Percentiles rank a stretch among this genome's conserved stretches.
These are phyloP conservation scores for Penicillium cinerascens DNA, from an alignment of 495 filamentous ascomycete species.

Conservation along the genomic window DNA sequence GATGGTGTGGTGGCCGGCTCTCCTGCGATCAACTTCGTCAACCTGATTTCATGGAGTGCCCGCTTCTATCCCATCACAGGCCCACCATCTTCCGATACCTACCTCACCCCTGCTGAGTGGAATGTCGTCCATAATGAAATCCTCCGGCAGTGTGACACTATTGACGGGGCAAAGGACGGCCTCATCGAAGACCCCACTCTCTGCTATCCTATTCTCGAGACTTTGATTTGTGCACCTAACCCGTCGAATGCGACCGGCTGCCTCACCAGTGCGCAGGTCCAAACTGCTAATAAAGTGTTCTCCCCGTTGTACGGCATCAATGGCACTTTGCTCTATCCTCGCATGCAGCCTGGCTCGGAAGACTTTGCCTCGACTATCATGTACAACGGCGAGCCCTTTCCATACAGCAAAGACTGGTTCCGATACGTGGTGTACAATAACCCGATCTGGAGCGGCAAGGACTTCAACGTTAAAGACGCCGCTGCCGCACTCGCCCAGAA, in stretches of 20 bases:
- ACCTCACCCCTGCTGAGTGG: constrained; percentile 51
- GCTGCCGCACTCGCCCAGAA: constrained; percentile 36
- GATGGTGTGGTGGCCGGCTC: constrained; percentile 67
- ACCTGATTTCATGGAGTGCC: constrained; percentile 52
- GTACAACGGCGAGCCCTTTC: constrained; percentile 39
- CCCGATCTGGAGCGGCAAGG: constrained; percentile 44
- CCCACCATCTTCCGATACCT: constrained; percentile 40
- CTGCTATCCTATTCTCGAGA: constrained; percentile 53
- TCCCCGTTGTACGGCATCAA: constrained; percentile 47
- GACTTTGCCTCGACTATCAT: constrained; percentile 25
- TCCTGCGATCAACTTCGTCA: constrained; percentile 43
- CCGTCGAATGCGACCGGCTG: constrained; percentile 40
- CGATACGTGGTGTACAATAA: constrained; percentile 54
- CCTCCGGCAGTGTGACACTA: constrained; percentile 59
- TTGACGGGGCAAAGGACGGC: constrained; percentile 61
- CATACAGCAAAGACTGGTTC: constrained; percentile 46
- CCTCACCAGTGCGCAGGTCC: constrained; percentile 53
- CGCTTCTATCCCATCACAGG: constrained; percentile 51
- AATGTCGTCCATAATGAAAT: constrained; percentile 54
- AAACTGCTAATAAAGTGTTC: constrained; percentile 54
- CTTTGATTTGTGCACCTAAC: constrained; percentile 46
- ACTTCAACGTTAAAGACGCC: constrained; percentile 38
- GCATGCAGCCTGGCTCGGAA: constrained; percentile 47
- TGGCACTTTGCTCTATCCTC: constrained; percentile 54
- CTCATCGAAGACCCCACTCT: constrained; percentile 60